Conservation (phyloP, 306 rosid genomes). For the Vicia sativa region DNA sequence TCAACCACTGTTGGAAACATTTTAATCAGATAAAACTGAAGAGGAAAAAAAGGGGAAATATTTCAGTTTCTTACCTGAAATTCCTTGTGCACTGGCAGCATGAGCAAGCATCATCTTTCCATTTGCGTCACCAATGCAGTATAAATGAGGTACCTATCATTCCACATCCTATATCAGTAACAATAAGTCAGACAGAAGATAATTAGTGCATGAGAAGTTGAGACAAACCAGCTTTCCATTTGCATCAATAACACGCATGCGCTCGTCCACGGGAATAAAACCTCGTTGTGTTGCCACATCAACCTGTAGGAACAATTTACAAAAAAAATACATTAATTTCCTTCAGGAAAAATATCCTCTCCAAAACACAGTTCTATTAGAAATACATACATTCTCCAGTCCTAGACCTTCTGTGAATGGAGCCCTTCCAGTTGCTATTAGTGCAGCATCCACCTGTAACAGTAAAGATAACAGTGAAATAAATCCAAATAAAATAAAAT, state of each 20-base stretch:
- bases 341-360: slow-evolving; percentile 1
- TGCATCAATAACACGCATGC: slow-evolving; percentile 78
- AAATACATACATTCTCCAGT: slow-evolving; percentile 80
- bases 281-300: slow-evolving; percentile 86
- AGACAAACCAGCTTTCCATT: slow-evolving; percentile 76
- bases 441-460: slow-evolving; percentile 91
- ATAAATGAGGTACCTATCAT: slow-evolving; percentile 80
- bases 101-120: slow-evolving; percentile 99
- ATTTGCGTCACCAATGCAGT: slow-evolving; percentile 95
- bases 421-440: slow-evolving; percentile 98
- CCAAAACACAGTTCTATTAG: slow-evolving; percentile 32
- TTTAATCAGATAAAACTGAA: slow-evolving; percentile 19
- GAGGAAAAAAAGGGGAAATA: slow-evolving; percentile 26
- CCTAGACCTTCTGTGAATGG: slow-evolving; percentile 97
- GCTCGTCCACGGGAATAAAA: slow-evolving; percentile 93
- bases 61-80: slow-evolving; percentile 59
- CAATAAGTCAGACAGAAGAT: slow-evolving; percentile 25
- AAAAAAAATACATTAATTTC: slow-evolving; percentile 20
- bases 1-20: slow-evolving; percentile 69
- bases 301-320: slow-evolving; percentile 57
- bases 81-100: slow-evolving; percentile 99
- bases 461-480: slow-evolving; percentile 26
- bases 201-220: slow-evolving; percentile 30
- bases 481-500: slow-evolving; percentile 21
- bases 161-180: slow-evolving; percentile 42